Conservation (phyloP, 2,329 filamentous ascomycete genomes). For the Mycosphaerella arachidis region DNA sequence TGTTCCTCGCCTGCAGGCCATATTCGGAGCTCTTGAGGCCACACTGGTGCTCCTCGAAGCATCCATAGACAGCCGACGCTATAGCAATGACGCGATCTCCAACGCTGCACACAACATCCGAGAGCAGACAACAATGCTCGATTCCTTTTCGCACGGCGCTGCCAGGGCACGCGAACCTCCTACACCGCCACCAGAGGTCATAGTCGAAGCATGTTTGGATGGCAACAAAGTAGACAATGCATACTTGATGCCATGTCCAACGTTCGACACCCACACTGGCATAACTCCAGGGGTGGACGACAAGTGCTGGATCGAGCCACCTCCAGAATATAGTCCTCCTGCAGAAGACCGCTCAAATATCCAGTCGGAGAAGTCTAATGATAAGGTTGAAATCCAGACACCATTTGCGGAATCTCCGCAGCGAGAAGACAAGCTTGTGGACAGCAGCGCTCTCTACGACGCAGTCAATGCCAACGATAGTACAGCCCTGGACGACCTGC, state of each 20-base stretch:
- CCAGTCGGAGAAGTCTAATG: constrained; percentile 15
- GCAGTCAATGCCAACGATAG: constrained; percentile 23
- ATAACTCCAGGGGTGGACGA: constrained; percentile 22
- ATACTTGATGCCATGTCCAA: neutral
- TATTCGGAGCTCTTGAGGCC: constrained; percentile 5
- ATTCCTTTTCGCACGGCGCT: constrained; percentile 15
- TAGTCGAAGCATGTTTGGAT: neutral
- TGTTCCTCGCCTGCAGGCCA: constrained; percentile 13
- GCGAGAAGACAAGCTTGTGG: constrained; percentile 5
- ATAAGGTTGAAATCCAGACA: constrained; percentile 7
- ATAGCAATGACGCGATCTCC: neutral
- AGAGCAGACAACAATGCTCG: constrained; percentile 20
- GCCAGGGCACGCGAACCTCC: constrained; percentile 8
- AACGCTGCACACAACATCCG: constrained; percentile 16
- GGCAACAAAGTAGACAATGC: neutral
- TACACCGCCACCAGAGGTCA: constrained; percentile 16
- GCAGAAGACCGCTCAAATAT: constrained; percentile 1
- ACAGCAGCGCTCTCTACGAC: constrained; percentile 21
- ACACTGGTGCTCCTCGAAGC: constrained; percentile 3
- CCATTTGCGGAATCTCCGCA: constrained; percentile 5
- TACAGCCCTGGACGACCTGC: constrained; percentile 16
- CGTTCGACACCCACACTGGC: constrained; percentile 15
- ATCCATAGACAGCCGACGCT: neutral
- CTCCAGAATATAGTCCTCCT: constrained; percentile 28
- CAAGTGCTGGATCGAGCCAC: constrained; percentile 27